Evolutionary conservation across 371 early-diverging fungal species (phyloP).

Genomic region (Syncephalastrum contaminatum): DNA sequence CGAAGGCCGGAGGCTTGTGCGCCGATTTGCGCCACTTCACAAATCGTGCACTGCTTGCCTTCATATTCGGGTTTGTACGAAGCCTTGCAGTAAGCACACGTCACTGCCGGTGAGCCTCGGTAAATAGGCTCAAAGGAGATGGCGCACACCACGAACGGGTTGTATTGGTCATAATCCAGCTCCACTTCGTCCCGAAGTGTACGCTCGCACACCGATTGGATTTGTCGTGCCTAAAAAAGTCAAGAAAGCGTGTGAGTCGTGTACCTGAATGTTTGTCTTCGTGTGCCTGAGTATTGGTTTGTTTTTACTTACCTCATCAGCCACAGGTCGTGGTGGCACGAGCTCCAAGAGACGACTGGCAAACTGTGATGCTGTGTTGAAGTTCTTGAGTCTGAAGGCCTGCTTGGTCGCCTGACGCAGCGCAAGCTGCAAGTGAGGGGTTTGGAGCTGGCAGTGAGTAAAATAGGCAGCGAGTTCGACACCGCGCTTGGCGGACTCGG

Average conservation of each 20-base stretch:
- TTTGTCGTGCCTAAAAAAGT: slow-evolving; percentile 68
- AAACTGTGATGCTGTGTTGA: slow-evolving; percentile 77
- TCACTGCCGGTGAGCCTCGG: slow-evolving; percentile 70
- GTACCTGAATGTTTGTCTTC: background rate
- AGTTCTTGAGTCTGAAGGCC: slow-evolving; percentile 80
- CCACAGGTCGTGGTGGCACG: slow-evolving; percentile 73
- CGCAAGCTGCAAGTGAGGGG: slow-evolving; percentile 81
- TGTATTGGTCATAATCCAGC: slow-evolving; percentile 92
- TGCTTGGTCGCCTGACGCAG: slow-evolving; percentile 83
- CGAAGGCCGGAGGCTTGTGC: slow-evolving; percentile 48
- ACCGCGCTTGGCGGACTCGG: slow-evolving; percentile 63
- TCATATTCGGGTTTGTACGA: slow-evolving; percentile 82
- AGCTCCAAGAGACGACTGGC: slow-evolving; percentile 88
- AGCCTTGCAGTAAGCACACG: slow-evolving; percentile 88
- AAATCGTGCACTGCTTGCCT: slow-evolving; percentile 80
- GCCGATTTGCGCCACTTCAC: slow-evolving; percentile 75
- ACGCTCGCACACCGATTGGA: slow-evolving; percentile 76
- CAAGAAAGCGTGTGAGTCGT: slow-evolving; percentile 1
- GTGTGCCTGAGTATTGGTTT: background rate
- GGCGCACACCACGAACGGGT: slow-evolving; percentile 86
- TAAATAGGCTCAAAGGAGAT: slow-evolving; percentile 85
- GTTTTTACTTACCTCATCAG: slow-evolving; percentile 60
- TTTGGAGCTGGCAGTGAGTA: slow-evolving; percentile 88
- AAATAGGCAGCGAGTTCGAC: slow-evolving; percentile 94
- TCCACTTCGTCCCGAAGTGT: slow-evolving; percentile 77